Conservation (phyloP, 495 filamentous ascomycete species). For the Daldinia loculata region DNA sequence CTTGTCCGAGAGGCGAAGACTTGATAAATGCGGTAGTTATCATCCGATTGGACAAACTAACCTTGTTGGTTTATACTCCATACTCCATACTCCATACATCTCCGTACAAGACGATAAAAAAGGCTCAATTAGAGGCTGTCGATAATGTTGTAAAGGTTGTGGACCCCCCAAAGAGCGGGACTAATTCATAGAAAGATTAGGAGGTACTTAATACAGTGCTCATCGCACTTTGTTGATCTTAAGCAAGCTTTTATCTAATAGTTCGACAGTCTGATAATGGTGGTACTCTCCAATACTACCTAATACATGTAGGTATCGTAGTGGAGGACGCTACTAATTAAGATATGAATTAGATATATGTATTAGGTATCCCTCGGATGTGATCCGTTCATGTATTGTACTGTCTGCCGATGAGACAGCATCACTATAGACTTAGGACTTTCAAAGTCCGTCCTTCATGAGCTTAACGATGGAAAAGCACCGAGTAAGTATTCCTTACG, state of each 20-base stretch:
- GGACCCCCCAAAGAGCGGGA: background rate
- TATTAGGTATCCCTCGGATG: background rate
- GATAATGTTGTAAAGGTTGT: background rate
- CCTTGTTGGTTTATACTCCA: background rate
- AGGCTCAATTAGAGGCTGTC: background rate
- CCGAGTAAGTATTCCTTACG: background rate
- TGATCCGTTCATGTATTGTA: background rate
- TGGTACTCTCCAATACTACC: no score
- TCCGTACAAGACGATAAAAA: background rate
- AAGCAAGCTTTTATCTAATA: background rate
- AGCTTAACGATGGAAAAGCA: constrained; percentile 23
- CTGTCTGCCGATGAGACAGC: background rate
- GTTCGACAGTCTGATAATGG: background rate
- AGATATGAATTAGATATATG: background rate
- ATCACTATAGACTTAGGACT: background rate
- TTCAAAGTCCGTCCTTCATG: background rate
- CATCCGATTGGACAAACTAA: background rate
- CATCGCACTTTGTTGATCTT: background rate
- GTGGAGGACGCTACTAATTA: background rate
- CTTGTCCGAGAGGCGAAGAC: background rate
- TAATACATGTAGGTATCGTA: background rate
- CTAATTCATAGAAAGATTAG: background rate
- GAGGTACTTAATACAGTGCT: background rate
- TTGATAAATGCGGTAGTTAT: background rate
- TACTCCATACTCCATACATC: background rate